Evolutionary conservation across 805 yeast species (phyloP), one percentile per base, ranked within the genome.

Genomic region (Metschnikowia chrysomelidarum): DNA sequence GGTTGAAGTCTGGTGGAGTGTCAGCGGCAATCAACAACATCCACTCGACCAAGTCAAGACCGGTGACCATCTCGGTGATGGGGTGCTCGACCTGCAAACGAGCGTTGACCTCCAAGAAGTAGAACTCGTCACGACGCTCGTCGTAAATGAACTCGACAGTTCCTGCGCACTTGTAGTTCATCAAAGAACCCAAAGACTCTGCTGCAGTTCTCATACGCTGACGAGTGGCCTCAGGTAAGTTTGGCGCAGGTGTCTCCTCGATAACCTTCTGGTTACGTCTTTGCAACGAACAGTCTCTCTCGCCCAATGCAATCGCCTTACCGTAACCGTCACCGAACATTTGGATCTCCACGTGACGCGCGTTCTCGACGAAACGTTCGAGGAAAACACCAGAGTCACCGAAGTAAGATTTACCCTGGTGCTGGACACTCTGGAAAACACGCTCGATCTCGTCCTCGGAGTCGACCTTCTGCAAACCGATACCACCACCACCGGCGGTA

Each of bases 401-500:
- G 55, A 91, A 91, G 58, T 87, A 91, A 0, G 95, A 76, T 56
- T 79, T 73, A 46, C 97, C 98, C 64, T 88, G 96, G 63, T 88
- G 96, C 56, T 87, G 82, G 27, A 93, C 98, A 7, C 95, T 82
- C 53, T 78, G 84, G 62, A 87, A 91, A 10, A 89, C 94, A 43
- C 83, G 67, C 63, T 79, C 86, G 45, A 93, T 79, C 41, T 93
- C 97, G 13, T 60, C 78, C 48, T 76, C 85, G 22, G 79, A 73
- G 53, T 89, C 96, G 40, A 89, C 97, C 57, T 88, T 85, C 61
- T 91, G 97, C 50, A 91, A 69, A 46, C 98, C 98, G 54, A 91
- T 91, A 64, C 98, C 98, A 62, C 98, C 98, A 55, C 98, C 98
- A 58, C 98, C 98, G 17, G 98, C 98, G 43, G 98, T 93, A 17